Conservation (phyloP, 805 yeast species). For the Candida fluviatilis region DNA sequence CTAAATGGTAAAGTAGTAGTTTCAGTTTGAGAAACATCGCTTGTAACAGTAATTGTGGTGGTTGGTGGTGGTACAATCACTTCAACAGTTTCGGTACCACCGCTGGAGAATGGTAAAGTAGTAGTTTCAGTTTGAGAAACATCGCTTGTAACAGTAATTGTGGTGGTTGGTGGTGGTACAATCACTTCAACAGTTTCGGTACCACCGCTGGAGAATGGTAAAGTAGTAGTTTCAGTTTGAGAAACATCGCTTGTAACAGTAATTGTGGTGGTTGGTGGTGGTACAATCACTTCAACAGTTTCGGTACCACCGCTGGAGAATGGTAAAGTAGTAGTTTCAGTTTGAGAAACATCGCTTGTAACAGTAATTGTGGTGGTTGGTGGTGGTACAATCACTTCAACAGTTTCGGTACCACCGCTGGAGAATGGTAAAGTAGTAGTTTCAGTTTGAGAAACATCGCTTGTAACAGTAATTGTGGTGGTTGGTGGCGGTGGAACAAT, state of each 20-base stretch:
- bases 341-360: constrained; percentile 5
- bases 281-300: constrained; percentile 7
- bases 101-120: constrained; percentile 10
- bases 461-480: constrained; percentile 1
- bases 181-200: constrained; percentile 11
- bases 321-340: constrained; percentile 9
- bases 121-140: constrained; percentile 8
- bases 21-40: constrained; percentile 6
- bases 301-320: constrained; percentile 8
- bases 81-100: constrained; percentile 11
- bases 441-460: background rate
- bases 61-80: constrained; percentile 10
- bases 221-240: constrained; percentile 5
- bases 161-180: constrained; percentile 8
- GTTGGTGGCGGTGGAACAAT: constrained; percentile 9
- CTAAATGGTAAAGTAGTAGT: constrained; percentile 9
- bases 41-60: constrained; percentile 7
- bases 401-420: constrained; percentile 11
- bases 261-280: constrained; percentile 7
- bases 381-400: constrained; percentile 10
- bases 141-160: background rate
- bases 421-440: constrained; percentile 10
- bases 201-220: constrained; percentile 6
- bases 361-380: constrained; percentile 8
- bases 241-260: background rate